Conservation (phyloP, 106 monocot species). For the Dactylorhiza incarnata region DNA sequence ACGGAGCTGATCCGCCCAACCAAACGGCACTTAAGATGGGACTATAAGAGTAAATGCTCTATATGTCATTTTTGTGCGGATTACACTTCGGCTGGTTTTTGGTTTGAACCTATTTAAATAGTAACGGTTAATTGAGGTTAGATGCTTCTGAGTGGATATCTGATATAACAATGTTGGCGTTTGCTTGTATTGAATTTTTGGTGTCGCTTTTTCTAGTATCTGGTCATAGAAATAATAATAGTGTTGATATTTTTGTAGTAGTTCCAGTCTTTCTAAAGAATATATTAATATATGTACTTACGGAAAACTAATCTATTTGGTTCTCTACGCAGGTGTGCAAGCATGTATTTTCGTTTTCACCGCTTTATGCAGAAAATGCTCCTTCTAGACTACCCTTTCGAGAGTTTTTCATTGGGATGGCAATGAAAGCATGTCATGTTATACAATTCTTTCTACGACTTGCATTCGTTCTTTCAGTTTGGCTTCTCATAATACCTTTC, state of each 20-base stretch:
- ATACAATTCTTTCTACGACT: constrained; percentile 88
- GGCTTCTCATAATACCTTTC: constrained; percentile 98
- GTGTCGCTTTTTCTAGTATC: background rate
- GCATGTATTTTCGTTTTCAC: constrained; percentile 95
- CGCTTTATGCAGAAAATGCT: constrained; percentile 92
- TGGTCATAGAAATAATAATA: background rate
- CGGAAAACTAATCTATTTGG: background rate
- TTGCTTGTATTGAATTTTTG: background rate
- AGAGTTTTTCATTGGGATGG: constrained; percentile 89
- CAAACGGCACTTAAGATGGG: too few species aligned
- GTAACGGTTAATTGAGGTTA: background rate
- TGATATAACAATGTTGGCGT: background rate
- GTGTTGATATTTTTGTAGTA: background rate
- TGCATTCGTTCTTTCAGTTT: constrained; percentile 94
- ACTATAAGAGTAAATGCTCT: too few species aligned
- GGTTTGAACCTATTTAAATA: background rate
- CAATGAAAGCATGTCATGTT: constrained; percentile 86
- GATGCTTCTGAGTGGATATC: background rate
- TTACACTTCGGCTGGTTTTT: background rate
- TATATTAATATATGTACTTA: background rate
- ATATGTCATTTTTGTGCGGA: background rate
- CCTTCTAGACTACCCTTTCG: constrained; percentile 87
- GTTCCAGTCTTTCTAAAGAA: background rate
- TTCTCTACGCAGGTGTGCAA: constrained; percentile 76
- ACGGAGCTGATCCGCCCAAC: too few species aligned